Evolutionary conservation across 331 rosid genomes (phyloP), one percentile per base, ranked within the genome.

Genomic region (Quercus phellos): DNA sequence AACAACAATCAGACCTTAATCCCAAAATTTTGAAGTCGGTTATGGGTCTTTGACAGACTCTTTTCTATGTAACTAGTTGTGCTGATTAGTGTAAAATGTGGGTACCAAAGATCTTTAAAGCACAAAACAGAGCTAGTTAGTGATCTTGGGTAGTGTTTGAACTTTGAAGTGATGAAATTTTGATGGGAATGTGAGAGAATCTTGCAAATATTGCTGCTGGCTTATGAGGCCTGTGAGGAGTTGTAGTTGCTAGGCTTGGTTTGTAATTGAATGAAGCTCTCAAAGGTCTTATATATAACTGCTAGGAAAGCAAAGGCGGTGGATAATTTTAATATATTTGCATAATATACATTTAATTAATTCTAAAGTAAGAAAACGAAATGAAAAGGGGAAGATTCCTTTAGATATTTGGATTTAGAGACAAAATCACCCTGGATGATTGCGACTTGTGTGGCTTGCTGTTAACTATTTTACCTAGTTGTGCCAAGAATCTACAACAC

Each of bases 391-490:
- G 16, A 54, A 83, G 85, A 87, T 84, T 89, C 84, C 82, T 80
- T 19, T n/a, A 60, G 83, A 85, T 75, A 79, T 76, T 60, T 74
- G 80, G 82, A 69, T 77, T 79, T 79, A 81, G 77, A 70, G 85
- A 78, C 76, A 0, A 73, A 78, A 86, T 73, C 70, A 55, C 82
- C 82, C 27, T 69, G 79, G 86, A 72, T 75, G 89, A 87, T 67
- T 14, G 85, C 68, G 79, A 85, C 84, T 51, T 90, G 84, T 77
- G 87, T 87, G 86, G 86, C 81, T 58, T 69, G 34, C 63, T 38
- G 50, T 72, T 72, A 71, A 16, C 50, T 9, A 61, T 61, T 29
- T 61, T 27, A 1, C 19, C 19, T 61, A 27, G 68, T 29, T 29
- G 42, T 63, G 9, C 83, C 24, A 69, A 82, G 93, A 92, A 85